Conservation (phyloP, 176 grass and related monocot genomes). For the Tillandsia fasciculata region DNA sequence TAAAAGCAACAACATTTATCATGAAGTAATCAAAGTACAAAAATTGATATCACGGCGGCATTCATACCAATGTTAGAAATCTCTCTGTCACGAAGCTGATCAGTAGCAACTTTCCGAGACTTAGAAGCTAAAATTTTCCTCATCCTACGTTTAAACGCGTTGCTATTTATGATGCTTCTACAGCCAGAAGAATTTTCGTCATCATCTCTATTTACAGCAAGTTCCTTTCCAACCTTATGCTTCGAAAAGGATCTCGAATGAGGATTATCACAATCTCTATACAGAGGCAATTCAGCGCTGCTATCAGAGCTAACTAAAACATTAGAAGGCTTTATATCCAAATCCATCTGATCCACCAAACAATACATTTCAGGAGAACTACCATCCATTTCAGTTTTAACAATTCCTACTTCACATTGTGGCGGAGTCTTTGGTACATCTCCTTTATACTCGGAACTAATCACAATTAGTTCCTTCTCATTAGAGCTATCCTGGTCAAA, state of each 20-base stretch:
- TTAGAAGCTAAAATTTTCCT: conserved; percentile 62
- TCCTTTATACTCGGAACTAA: conserved; percentile 34
- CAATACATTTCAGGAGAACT: conserved; percentile 38
- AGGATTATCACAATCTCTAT: conserved; percentile 26
- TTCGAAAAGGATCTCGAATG: conserved; percentile 36
- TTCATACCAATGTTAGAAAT: conserved; percentile 50
- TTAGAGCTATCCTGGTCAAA: conserved; percentile 76
- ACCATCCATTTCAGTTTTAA: conserved; percentile 17
- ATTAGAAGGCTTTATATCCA: conserved; percentile 43
- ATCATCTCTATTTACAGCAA: conserved; percentile 60
- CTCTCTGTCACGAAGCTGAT: conserved; percentile 36
- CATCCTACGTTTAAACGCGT: conserved; percentile 44
- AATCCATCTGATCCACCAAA: conserved; percentile 46
- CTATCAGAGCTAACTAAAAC: conserved; percentile 86
- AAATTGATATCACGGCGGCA: not conserved
- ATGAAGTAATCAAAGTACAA: conserved; percentile 24
- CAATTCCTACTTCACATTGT: conserved; percentile 3
- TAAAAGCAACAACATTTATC: not conserved
- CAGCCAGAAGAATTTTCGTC: conserved; percentile 89
- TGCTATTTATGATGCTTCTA: conserved; percentile 52
- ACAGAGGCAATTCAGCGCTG: conserved; percentile 54
- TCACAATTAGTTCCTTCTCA: conserved; percentile 25
- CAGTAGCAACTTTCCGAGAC: conserved; percentile 42
- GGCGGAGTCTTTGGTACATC: conserved; percentile 30
- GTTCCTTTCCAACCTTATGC: conserved; percentile 19